Percentiles rank a stretch among this genome's conserved stretches.
Evolutionary conservation across 2,329 filamentous ascomycete species (phyloP).

Genomic region (Sclerotinia sclerotiorum): DNA sequence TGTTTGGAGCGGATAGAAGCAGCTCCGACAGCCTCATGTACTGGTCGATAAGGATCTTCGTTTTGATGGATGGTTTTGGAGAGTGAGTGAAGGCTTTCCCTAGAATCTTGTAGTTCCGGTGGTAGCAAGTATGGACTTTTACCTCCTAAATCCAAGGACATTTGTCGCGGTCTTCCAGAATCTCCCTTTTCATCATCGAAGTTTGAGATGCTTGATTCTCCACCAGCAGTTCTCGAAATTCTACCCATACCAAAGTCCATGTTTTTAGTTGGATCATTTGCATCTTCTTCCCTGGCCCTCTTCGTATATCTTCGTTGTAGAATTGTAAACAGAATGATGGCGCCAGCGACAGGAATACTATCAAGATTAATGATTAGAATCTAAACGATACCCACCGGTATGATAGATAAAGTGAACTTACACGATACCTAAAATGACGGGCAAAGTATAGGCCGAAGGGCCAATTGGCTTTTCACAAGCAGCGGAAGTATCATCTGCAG

Average conservation of each 20-base stretch:
- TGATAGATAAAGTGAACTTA: slow-evolving; percentile 49
- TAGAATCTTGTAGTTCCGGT: slow-evolving; percentile 72
- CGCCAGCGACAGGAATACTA: slow-evolving; percentile 74
- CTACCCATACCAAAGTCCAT: slow-evolving; percentile 85
- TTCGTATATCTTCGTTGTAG: slow-evolving; percentile 77
- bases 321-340: slow-evolving; percentile 66
- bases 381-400: not conserved
- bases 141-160: slow-evolving; percentile 66
- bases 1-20: slow-evolving; percentile 51
- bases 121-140: slow-evolving; percentile 94
- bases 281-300: slow-evolving; percentile 74
- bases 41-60: slow-evolving; percentile 80
- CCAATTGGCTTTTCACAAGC: slow-evolving; percentile 61
- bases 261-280: slow-evolving; percentile 81
- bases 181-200: slow-evolving; percentile 41
- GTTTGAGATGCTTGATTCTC: not conserved
- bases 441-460: slow-evolving; percentile 56
- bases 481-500: slow-evolving; percentile 38
- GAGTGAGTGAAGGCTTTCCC: slow-evolving; percentile 83
- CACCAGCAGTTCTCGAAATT: slow-evolving; percentile 36
- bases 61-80: slow-evolving; percentile 71
- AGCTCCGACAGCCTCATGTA: slow-evolving; percentile 55
- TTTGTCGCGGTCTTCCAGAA: slow-evolving; percentile 48
- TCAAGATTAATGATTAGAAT: slow-evolving; percentile 20
- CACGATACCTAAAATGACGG: slow-evolving; percentile 69